phyloP scores from a whole-genome alignment of 164 flowering plant genomes.

The Magnolia sinica region DNA sequence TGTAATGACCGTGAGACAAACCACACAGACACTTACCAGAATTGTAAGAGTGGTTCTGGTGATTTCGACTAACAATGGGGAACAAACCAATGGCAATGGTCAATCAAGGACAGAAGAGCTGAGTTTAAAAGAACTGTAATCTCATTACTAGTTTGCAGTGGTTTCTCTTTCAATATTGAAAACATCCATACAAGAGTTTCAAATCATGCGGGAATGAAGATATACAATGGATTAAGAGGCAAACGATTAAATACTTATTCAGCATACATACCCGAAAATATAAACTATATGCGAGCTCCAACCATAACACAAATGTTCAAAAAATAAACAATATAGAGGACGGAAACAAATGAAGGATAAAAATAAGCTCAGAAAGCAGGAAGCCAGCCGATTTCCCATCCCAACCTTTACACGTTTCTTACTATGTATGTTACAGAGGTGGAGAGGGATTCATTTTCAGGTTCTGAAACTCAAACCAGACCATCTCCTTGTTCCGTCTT shows the following conservation, averaged over 20 bases:
- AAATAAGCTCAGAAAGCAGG: slow-evolving; percentile 21
- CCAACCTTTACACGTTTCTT: slow-evolving; percentile 36
- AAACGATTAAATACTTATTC: not conserved
- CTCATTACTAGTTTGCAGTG: not conserved
- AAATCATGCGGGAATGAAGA: not conserved
- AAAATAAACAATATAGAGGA: slow-evolving; percentile 21
- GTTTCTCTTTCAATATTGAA: not conserved
- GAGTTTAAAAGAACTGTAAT: no score
- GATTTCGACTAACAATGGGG: no score
- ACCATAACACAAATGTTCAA: slow-evolving; percentile 23
- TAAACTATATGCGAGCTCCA: not conserved
- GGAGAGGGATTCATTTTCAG: slow-evolving; percentile 28
- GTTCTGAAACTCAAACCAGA: slow-evolving; percentile 75
- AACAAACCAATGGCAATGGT: no score
- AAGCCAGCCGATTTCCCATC: slow-evolving; percentile 31
- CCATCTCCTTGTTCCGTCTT: slow-evolving; percentile 84
- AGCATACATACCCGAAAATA: not conserved
- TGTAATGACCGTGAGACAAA: no score
- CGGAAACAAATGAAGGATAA: slow-evolving; percentile 15
- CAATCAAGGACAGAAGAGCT: no score
- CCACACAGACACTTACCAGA: no score
- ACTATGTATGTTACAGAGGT: slow-evolving; percentile 40
- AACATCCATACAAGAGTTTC: not conserved
- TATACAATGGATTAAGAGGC: not conserved
- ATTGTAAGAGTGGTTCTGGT: no score